These are phyloP conservation scores for Pyrus hybrid DNA, from an alignment of 331 rosid genomes.

Conservation along the genomic window DNA sequence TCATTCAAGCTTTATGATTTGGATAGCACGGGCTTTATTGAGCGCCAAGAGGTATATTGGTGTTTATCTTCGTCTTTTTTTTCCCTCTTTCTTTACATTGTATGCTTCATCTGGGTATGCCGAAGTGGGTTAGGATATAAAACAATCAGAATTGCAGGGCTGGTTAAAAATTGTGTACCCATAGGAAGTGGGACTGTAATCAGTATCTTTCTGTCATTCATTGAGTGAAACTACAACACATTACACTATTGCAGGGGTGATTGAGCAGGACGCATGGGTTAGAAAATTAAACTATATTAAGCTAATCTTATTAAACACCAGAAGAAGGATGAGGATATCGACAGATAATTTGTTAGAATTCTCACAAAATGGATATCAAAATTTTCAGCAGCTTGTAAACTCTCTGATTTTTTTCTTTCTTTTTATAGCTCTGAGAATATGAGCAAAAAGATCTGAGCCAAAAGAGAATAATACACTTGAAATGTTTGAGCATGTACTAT, in stretches of 20 bases:
- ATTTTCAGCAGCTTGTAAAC: no score
- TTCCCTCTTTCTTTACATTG: neutral
- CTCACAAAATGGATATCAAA: neutral
- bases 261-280: neutral
- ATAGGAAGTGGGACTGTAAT: neutral
- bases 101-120: neutral
- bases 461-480: neutral
- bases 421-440: neutral
- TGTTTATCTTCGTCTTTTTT: neutral
- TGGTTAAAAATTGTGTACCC: neutral
- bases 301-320: neutral
- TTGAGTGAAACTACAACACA: neutral
- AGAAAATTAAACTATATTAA: neutral
- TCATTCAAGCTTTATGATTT: constrained; percentile 82
- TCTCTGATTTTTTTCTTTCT: neutral
- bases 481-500: neutral
- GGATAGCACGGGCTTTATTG: constrained; percentile 72
- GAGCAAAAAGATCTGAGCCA: neutral
- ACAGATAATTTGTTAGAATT: neutral
- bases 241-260: no score
- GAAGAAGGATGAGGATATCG: neutral
- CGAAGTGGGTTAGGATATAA: neutral
- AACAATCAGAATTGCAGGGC: neutral
- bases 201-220: neutral
- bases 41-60: constrained; percentile 67